These are phyloP conservation scores for Sphagnum magellanicum DNA, from an alignment of 228 moss, liverwort and hornwort genomes.

Conservation along the genomic window DNA sequence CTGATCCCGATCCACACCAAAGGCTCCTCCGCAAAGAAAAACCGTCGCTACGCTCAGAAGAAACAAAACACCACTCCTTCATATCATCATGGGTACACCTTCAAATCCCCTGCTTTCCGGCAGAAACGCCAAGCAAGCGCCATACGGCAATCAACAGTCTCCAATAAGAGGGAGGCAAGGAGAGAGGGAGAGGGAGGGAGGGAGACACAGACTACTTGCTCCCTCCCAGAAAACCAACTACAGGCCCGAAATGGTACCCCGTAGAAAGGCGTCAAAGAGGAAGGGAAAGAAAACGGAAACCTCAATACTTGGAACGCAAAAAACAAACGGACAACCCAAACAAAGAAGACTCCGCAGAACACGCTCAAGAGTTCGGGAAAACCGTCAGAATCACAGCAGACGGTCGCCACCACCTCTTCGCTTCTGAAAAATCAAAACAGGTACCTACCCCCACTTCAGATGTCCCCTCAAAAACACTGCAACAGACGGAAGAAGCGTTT, in stretches of 20 bases:
- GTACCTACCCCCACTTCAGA: not conserved
- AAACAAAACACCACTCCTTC: constrained; percentile 4
- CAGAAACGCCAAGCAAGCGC: constrained; percentile 12
- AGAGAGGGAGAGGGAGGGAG: not conserved
- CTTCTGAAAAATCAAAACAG: not conserved
- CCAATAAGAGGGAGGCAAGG: constrained; percentile 3
- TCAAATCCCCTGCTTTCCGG: too few species aligned
- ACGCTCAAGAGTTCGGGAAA: not conserved
- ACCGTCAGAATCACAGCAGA: not conserved
- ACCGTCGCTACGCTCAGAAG: constrained; percentile 8
- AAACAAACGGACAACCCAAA: too few species aligned
- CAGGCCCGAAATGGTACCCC: not conserved
- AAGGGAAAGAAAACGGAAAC: not conserved
- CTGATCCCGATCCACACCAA: constrained; percentile 7
- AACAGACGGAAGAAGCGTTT: too few species aligned
- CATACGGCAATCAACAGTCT: constrained; percentile 20
- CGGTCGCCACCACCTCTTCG: not conserved
- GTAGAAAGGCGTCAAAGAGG: not conserved
- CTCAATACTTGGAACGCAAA: not conserved
- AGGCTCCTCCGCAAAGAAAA: constrained; percentile 7
- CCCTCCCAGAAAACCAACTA: not conserved
- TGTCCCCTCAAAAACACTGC: too few species aligned
- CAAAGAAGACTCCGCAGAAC: not conserved
- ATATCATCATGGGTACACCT: too few species aligned
- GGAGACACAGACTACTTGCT: not conserved